Base-by-base conservation (phyloP, 2,329 filamentous ascomycete species). In the Fusarium musae region DNA sequence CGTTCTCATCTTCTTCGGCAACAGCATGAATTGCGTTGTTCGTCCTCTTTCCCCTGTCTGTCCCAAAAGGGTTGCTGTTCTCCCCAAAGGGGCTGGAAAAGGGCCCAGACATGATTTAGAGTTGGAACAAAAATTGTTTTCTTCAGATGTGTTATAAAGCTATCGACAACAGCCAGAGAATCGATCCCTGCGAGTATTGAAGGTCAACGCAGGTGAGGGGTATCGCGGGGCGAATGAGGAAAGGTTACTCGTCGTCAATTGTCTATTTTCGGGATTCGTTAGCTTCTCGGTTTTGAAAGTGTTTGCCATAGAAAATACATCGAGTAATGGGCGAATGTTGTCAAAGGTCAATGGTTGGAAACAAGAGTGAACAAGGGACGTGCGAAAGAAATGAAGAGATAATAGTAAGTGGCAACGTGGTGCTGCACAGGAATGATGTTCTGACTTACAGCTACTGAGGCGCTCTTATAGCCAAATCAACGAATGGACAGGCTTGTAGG, bases 1-100 rank as follows among this genome's bases (percentile, higher is more conserved):
- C 93, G 79, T 90, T 91, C 81, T 96, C 93, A 59, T 97, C 94
- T 78, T 97, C 94, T 83, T 97, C 94, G 66, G 96, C 91, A 70
- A 93, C 89, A 71, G 84, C 81, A 64, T 86, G 83, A 82, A 87
- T 86, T 47, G 78, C 70, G 69, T 83, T 82, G 59, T 66, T 52
- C 44, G 69, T 59, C 43, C 59, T 59, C 58, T 75, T 73, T n/a
- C 74, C 71, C 59, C 73, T 70, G 40, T 75, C 73, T 47, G 70
- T 50, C 46, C 76, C 76, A 77, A 78, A 69, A 58, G 73, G 74
- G 72, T 77, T 82, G 84, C 80, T 85, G 72, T 90, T 89, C 58
- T 86, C 85, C 82, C 88, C 89, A 73, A 91, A 90, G 54, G 91
- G 89, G 82, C 93, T 94, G 66, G 92, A 93, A 83, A 97, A 96